Evolutionary conservation across 345 rosid species (phyloP).

Genomic region (Lagerstroemia speciosa): DNA sequence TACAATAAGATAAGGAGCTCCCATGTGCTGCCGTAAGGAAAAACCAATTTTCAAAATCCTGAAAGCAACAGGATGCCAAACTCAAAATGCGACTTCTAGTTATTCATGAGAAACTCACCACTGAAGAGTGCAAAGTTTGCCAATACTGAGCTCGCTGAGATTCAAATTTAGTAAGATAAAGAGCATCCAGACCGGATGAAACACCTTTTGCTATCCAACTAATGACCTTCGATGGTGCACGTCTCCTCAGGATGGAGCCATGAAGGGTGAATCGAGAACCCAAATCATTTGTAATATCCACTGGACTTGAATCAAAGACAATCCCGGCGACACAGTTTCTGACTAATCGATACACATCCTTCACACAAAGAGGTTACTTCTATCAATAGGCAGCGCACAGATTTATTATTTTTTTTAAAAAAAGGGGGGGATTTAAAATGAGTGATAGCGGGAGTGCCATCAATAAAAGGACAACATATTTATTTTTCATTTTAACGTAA

Average conservation of each 20-base stretch:
- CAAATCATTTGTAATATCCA: slow-evolving; percentile 80
- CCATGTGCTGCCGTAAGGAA: slow-evolving; percentile 43
- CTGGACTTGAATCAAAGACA: slow-evolving; percentile 78
- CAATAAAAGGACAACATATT: background rate
- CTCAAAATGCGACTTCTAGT: background rate
- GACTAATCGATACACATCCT: slow-evolving; percentile 66
- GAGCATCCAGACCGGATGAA: slow-evolving; percentile 67
- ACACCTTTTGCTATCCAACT: slow-evolving; percentile 80
- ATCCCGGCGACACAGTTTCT: slow-evolving; percentile 77
- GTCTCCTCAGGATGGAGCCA: slow-evolving; percentile 55
- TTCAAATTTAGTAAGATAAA: slow-evolving; percentile 78
- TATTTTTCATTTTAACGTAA: background rate
- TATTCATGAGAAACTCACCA: slow-evolving; percentile 39
- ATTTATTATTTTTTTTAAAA: too few species aligned
- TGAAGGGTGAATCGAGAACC: slow-evolving; percentile 58
- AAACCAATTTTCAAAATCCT: background rate
- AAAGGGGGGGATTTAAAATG: background rate
- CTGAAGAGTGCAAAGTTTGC: slow-evolving; percentile 68
- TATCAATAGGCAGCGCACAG: background rate
- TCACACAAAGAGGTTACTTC: slow-evolving; percentile 13
- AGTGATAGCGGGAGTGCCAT: background rate
- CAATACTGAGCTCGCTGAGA: slow-evolving; percentile 83
- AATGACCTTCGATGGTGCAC: slow-evolving; percentile 56
- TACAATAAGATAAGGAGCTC: slow-evolving; percentile 72
- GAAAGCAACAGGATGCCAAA: slow-evolving; percentile 4